A percentile compares a stretch with the other conserved stretches of the same genome.
These are phyloP conservation scores for Mucor piriformis DNA, from an alignment of 371 early-diverging fungal genomes.

Conservation along the genomic window DNA sequence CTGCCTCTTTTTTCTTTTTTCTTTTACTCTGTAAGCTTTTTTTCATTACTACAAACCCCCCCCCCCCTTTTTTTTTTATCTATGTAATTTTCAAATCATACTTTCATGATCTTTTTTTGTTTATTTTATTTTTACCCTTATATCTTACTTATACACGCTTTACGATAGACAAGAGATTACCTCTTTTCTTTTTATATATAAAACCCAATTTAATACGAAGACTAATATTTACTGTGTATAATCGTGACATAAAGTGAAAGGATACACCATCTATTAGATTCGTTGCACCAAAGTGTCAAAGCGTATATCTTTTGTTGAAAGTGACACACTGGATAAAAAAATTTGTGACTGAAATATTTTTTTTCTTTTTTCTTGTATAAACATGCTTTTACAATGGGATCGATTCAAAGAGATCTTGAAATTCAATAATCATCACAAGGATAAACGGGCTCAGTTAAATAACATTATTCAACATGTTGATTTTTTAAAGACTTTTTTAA, in stretches of 20 bases:
- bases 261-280: conserved; percentile 15
- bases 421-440: not conserved
- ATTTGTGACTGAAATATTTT: not conserved
- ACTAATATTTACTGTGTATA: not conserved
- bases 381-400: conserved; percentile 19
- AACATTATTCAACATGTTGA: conserved; percentile 3
- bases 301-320: not conserved
- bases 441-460: conserved; percentile 4
- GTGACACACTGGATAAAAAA: not conserved
- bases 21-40: conserved; percentile 9
- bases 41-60: not conserved
- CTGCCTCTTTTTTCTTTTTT: not conserved
- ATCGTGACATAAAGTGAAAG: conserved; percentile 1
- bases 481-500: conserved; percentile 7
- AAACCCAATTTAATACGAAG: not conserved
- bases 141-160: conserved; percentile 3
- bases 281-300: conserved; percentile 14
- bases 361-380: not conserved
- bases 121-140: conserved; percentile 4
- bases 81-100: not conserved
- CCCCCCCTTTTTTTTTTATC: not conserved
- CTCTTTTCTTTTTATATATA: conserved; percentile 2
- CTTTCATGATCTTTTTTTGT: conserved; percentile 8
- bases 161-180: not conserved
- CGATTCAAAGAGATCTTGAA: conserved; percentile 11